Evolutionary conservation across 163 green algal species (phyloP), one percentile per base, ranked within the genome.

Genomic region (Scenedesmus sp.): DNA sequence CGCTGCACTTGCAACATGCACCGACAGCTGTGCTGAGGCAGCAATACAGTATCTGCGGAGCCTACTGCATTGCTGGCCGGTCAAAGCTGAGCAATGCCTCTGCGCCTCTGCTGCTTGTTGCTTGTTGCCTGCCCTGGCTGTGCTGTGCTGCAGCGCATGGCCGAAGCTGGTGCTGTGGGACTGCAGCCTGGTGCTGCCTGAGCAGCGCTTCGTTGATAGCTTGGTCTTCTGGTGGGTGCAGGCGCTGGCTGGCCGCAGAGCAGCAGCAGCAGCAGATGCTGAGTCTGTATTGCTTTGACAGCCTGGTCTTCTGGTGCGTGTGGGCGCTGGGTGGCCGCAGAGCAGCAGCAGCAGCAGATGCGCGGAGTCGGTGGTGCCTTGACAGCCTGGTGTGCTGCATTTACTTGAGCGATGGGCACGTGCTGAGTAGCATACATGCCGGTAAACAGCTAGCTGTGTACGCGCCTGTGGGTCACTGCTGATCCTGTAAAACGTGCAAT

Each of bases 161-260:
- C 67, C 86, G 3, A 46, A 67, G 7, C 67, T 90, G 20, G 86
- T 90, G 86, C 67, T 90, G 67, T 56, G 54, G 64, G 86, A 90
- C 81, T 57, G 55, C 3, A 59, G 60, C 16, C 52, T 90, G 18
- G 86, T 90, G 52, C 16, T 90, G 67, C 86, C 86, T 26, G 86
- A 84, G 86, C 54, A 83, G 67, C n/a, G 23, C 20, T 59, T 73
- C 4, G 76, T 90, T 18, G 67, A 90, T 0, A 57, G 16, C 60
- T 4, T 90, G 20, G 81, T 90, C 57, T 90, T 73, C 70, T 90
- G 86, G 86, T 89, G 60, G 59, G 84, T 56, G 23, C n/a, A 18
- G 55, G 82, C 9, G 18, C 2, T 70, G 2, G 62, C 7, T 15
- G 62, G 16, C 62, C 3, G 56, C 83, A 73, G 0, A 46, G 20